Percentiles rank a stretch among this genome's conserved stretches.
phyloP scores from a whole-genome alignment of 352 stramenopile species.

The Pythium guiyangense region DNA sequence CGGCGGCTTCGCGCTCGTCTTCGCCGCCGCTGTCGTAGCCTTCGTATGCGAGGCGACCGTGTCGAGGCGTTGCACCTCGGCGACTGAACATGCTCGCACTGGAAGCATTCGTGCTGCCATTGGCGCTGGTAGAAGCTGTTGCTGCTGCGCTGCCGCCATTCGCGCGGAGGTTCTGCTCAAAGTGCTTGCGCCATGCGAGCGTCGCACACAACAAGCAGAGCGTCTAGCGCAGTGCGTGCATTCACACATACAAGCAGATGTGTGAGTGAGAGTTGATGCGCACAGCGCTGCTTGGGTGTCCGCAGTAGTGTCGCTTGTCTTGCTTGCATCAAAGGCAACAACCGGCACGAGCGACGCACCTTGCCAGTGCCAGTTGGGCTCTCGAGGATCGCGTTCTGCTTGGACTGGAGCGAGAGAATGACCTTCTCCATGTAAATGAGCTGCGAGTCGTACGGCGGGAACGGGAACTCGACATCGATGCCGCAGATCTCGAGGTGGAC shows the following conservation, averaged over 20 bases:
- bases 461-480: slow-evolving; percentile 94
- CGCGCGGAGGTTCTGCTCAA: slow-evolving; percentile 46
- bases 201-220: slow-evolving; percentile 95
- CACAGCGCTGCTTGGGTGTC: no score
- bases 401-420: slow-evolving; percentile 86
- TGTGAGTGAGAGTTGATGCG: no score
- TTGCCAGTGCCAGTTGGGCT: slow-evolving; percentile 98
- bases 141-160: slow-evolving; percentile 2
- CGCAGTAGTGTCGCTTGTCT: no score
- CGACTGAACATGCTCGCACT: slow-evolving; percentile 9
- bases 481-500: slow-evolving; percentile 83
- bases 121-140: not conserved
- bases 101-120: slow-evolving; percentile 2
- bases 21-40: slow-evolving; percentile 23
- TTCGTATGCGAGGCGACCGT: slow-evolving; percentile 43
- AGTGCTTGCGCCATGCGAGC: slow-evolving; percentile 88
- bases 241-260: no score
- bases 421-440: slow-evolving; percentile 97
- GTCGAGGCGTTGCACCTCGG: slow-evolving; percentile 2
- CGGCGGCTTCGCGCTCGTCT: slow-evolving; percentile 18
- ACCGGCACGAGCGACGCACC: slow-evolving; percentile 26
- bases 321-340: not conserved
- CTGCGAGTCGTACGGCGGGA: slow-evolving; percentile 96
- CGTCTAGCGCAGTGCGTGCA: slow-evolving; percentile 40
- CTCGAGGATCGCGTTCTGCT: slow-evolving; percentile 96